Evolutionary conservation across 441 rosid genomes (phyloP).

Genomic region (Syzygium syzygioides): DNA sequence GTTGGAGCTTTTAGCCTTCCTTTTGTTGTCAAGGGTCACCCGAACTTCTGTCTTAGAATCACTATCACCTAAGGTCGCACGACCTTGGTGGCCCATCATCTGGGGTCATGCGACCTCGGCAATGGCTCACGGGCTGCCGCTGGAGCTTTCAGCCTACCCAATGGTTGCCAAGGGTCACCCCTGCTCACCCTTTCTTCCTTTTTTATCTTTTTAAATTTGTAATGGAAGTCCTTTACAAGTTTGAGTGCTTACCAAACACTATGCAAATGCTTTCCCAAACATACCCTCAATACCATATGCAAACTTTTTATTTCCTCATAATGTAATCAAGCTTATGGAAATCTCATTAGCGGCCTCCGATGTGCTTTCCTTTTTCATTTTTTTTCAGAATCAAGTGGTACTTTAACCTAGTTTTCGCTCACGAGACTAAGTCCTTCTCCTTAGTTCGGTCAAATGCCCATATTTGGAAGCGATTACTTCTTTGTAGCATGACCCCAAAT

Average conservation of each 20-base stretch:
- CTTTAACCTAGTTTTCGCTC: background rate
- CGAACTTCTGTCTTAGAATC: background rate
- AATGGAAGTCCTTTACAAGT: background rate
- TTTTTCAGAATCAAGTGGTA: background rate
- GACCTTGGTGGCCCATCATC: background rate
- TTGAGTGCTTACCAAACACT: background rate
- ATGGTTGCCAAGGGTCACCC: background rate
- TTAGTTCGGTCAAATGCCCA: background rate
- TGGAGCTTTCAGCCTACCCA: no score
- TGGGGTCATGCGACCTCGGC: background rate
- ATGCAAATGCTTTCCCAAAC: background rate
- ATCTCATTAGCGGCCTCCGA: background rate
- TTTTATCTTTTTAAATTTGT: no score
- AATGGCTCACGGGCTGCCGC: no score
- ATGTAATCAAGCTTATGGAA: background rate
- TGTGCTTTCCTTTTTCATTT: background rate
- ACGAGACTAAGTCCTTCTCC: background rate
- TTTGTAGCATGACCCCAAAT: background rate
- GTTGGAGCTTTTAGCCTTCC: background rate
- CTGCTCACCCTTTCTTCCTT: background rate
- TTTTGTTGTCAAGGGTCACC: background rate
- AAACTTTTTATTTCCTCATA: background rate
- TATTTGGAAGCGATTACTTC: background rate
- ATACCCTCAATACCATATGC: no score
- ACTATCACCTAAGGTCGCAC: background rate